These are phyloP conservation scores for Chloris gayana DNA, from an alignment of 176 grass and related monocot genomes.

Conservation along the genomic window DNA sequence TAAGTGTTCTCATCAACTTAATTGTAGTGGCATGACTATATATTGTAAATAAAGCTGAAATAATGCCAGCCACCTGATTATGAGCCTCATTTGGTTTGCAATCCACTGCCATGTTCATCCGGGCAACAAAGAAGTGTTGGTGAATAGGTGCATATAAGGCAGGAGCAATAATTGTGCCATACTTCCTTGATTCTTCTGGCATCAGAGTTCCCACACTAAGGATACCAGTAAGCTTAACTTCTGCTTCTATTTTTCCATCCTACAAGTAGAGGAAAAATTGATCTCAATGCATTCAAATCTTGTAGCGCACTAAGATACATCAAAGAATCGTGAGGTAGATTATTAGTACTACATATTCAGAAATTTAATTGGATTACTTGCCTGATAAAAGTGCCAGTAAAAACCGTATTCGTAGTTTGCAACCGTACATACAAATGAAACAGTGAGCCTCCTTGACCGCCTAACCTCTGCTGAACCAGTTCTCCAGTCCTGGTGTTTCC, in stretches of 20 bases:
- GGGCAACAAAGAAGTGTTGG: constrained; percentile 99
- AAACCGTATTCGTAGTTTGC: constrained; percentile 99
- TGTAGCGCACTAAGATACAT: too few species aligned
- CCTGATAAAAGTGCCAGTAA: constrained; percentile 99
- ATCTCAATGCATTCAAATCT: too few species aligned
- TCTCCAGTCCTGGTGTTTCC: constrained; percentile 99
- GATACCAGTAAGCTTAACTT: constrained; percentile 98
- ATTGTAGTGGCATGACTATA: too few species aligned
- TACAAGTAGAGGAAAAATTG: constrained; percentile 3
- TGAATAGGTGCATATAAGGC: constrained; percentile 98
- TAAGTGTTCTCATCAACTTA: too few species aligned
- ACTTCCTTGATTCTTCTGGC: constrained; percentile 94
- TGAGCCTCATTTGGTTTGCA: constrained; percentile 90
- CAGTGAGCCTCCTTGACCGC: constrained; percentile 94
- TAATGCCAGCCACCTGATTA: constrained; percentile 93
- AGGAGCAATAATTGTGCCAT: constrained; percentile 96
- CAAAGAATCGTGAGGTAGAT: too few species aligned
- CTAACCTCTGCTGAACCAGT: constrained; percentile 97
- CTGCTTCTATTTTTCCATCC: constrained; percentile 99
- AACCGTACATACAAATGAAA: constrained; percentile 99
- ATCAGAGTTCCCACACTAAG: constrained; percentile 94
- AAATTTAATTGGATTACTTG: too few species aligned
- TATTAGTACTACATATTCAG: too few species aligned
- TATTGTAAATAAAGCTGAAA: too few species aligned
- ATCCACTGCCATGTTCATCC: constrained; percentile 98